phyloP scores from a whole-genome alignment of 2,329 filamentous ascomycete genomes.

The Paraconiothyrium sp. region DNA sequence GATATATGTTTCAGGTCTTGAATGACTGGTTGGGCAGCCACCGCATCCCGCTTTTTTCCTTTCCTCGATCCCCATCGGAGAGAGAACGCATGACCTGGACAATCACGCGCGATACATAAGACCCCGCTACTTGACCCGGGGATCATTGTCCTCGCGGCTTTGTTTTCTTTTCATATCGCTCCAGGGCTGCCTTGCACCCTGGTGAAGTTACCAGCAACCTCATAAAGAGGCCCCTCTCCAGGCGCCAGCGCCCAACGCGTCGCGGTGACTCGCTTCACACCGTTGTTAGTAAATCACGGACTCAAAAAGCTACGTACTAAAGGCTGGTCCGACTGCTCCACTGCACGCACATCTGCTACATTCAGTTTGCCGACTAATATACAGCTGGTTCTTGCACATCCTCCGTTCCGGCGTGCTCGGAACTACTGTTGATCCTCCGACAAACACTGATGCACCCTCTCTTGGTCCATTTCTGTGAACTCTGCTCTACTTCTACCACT shows the following conservation, averaged over 20 bases:
- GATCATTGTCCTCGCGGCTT: constrained; percentile 19
- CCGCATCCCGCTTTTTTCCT: constrained; percentile 47
- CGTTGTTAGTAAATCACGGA: constrained; percentile 22
- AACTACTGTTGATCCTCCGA: constrained; percentile 28
- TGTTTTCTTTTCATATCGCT: constrained; percentile 16
- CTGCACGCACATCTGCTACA: constrained; percentile 21
- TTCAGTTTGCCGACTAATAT: constrained; percentile 35
- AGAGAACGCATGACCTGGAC: constrained; percentile 45
- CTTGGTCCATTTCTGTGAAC: constrained; percentile 49
- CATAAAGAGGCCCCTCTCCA: constrained; percentile 33
- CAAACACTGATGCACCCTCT: constrained; percentile 46
- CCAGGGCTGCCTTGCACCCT: constrained; percentile 11
- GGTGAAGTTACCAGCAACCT: constrained; percentile 17
- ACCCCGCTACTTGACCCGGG: constrained; percentile 8
- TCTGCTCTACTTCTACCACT: constrained; percentile 51
- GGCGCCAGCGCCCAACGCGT: constrained; percentile 34
- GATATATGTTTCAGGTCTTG: constrained; percentile 47
- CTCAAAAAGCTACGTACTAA: constrained; percentile 22
- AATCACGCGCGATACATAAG: constrained; percentile 42
- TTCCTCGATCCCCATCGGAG: constrained; percentile 21
- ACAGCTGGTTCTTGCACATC: constrained; percentile 21
- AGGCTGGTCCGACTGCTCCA: constrained; percentile 24
- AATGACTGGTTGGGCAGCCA: constrained; percentile 46
- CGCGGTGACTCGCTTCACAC: constrained; percentile 18
- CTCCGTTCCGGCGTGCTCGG: constrained; percentile 8